Evolutionary conservation across 495 filamentous ascomycete genomes (phyloP).

Genomic region (Talaromyces trachyspermus): DNA sequence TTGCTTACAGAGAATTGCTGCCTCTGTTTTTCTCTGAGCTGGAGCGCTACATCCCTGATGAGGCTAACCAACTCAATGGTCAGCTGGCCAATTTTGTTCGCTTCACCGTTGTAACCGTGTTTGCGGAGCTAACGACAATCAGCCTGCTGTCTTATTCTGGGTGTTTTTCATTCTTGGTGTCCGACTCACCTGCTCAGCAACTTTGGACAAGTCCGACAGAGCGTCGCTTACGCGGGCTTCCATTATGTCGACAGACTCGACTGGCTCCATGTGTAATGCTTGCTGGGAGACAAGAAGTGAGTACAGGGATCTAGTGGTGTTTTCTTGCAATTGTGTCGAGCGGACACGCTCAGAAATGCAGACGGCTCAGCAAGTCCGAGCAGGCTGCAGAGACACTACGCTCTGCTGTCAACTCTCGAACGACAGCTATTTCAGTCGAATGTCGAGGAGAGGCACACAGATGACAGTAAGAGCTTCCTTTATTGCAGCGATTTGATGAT

Average conservation of each 20-base stretch:
- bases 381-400: too few relatives aligned
- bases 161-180: neutral
- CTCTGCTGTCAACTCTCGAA: too few relatives aligned
- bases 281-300: too few relatives aligned
- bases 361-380: too few relatives aligned
- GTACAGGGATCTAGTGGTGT: too few relatives aligned
- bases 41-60: constrained; percentile 9
- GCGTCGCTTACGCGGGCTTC: neutral
- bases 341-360: too few relatives aligned
- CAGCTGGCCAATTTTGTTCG: constrained; percentile 24
- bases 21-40: neutral
- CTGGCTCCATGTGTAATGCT: too few relatives aligned
- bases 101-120: constrained; percentile 14
- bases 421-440: too few relatives aligned
- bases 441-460: too few relatives aligned
- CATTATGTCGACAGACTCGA: neutral
- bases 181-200: neutral
- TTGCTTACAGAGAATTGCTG: too few relatives aligned
- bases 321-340: too few relatives aligned
- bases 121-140: constrained; percentile 17
- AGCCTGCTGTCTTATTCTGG: neutral
- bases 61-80: constrained; percentile 17
- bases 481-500: constrained; percentile 6
- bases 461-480: too few relatives aligned
- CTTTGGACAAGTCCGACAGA: neutral